Evolutionary conservation across 1,284 basidiomycete species (phyloP), one percentile per base, ranked within the genome.

Genomic region (Irpex sp.): DNA sequence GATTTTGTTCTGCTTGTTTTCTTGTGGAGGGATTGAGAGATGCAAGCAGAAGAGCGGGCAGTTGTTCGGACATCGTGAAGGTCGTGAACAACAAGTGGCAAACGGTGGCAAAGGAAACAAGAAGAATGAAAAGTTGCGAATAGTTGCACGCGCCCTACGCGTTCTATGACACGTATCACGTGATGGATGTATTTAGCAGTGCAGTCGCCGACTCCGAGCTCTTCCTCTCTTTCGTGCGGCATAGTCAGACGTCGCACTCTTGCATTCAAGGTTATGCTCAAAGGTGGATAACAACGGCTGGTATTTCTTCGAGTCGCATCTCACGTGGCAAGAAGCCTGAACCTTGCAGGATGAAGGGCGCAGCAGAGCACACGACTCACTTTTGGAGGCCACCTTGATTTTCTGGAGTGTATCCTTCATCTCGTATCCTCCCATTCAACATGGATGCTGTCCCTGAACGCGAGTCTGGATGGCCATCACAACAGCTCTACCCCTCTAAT

Each of bases 1-100:
- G 86, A 66, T 79, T 85, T 58, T 89, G 85, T 70, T 97, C 95
- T 0, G 95, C 94, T 56, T 89, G 81, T 73, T 93, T 91, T 63
- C 94, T 80, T 0, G 87, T 86, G 1, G 81, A 70, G 2, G 93
- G 92, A 65, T 88, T 81, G 35, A 95, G 83, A 1, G 93, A 95
- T 0, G 87, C 87, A 43, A 85, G 81, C 54, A 93, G 83, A 55
- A 93, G 83, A 51, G 79, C 72, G 35, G 90, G 79, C 33, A 92
- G 79, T 72, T 90, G 83, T 33, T 87, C 79, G 26, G 26, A 26
- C 89, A 90, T 90, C 64, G 65, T 53, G 46, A 46, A 6, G 36
- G 61, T 55, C 53, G 53, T 55, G 53, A 55, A 55, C 33, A 35
- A 55, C 9, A 9, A 55, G 19, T 17, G 49, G 17, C 15, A 55